Conservation (phyloP, 345 rosid species). For the Eucalyptus sp. region DNA sequence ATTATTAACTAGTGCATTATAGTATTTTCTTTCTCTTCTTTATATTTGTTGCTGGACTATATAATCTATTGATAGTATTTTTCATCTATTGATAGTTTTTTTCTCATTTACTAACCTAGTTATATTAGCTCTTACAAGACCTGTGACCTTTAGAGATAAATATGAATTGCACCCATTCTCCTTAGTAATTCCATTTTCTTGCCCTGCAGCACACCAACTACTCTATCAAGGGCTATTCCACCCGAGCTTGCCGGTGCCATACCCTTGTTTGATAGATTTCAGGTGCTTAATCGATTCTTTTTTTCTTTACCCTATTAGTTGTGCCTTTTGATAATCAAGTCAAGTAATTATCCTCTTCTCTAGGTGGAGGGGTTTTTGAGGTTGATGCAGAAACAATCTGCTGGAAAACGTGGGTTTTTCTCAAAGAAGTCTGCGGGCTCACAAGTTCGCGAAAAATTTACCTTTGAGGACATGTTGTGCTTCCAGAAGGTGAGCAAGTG, state of each 20-base stretch:
- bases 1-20: neutral
- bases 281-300: conserved; percentile 21
- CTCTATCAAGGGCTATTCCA: conserved; percentile 54
- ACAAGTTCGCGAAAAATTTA: conserved; percentile 71
- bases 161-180: neutral
- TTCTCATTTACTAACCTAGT: neutral
- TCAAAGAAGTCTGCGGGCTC: conserved; percentile 62
- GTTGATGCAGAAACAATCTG: conserved; percentile 93
- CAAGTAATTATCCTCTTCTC: neutral
- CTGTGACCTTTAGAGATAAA: neutral
- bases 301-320: neutral
- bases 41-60: neutral
- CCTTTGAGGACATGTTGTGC: conserved; percentile 94
- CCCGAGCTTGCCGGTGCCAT: conserved; percentile 90
- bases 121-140: neutral
- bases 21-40: neutral
- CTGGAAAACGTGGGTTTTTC: conserved; percentile 84
- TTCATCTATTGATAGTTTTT: neutral
- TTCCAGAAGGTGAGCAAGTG: conserved; percentile 65
- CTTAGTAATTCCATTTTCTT: neutral
- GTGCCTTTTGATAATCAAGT: neutral
- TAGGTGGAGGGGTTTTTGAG: conserved; percentile 86
- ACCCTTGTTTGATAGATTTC: conserved; percentile 89
- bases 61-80: neutral
- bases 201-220: conserved; percentile 34